A percentile compares a stretch with the other conserved stretches of the same genome.
These are phyloP conservation scores for Cymbidium sinense DNA, from an alignment of 106 monocot species.

Conservation along the genomic window DNA sequence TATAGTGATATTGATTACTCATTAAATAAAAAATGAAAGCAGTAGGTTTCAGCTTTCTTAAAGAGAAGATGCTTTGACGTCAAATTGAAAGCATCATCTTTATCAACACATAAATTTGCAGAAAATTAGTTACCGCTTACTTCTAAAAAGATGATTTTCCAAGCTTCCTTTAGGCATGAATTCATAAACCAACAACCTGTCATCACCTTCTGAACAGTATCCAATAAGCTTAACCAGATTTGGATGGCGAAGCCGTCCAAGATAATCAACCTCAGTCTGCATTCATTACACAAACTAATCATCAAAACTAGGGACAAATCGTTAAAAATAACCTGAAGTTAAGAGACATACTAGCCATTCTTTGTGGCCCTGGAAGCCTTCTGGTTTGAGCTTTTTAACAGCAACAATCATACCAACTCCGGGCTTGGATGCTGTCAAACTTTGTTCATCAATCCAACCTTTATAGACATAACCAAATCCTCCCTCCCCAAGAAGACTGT, in stretches of 20 bases:
- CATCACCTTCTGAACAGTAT: constrained; percentile 82
- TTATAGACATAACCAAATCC: constrained; percentile 91
- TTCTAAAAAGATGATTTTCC: constrained; percentile 88
- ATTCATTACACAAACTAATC: neutral
- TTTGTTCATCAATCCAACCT: constrained; percentile 88
- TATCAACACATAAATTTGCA: neutral
- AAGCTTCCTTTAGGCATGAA: constrained; percentile 91
- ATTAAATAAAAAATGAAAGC: neutral
- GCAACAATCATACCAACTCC: constrained; percentile 76
- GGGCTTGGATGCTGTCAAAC: constrained; percentile 42
- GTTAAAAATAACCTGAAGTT: neutral
- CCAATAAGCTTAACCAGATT: constrained; percentile 88
- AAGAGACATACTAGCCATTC: constrained; percentile 73
- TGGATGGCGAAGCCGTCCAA: constrained; percentile 78
- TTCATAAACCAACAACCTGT: constrained; percentile 81
- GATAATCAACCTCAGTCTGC: constrained; percentile 91
- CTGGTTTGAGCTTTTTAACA: constrained; percentile 93
- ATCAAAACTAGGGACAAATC: neutral
- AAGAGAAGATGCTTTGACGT: neutral
- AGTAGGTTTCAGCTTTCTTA: neutral
- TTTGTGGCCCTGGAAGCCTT: constrained; percentile 89
- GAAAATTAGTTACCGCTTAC: constrained; percentile 34
- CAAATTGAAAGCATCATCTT: neutral
- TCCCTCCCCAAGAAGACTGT: constrained; percentile 80
- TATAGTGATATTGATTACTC: too few species aligned